Base-by-base conservation (phyloP, 306 rosid genomes). In the Pterocarpus santalinus region DNA sequence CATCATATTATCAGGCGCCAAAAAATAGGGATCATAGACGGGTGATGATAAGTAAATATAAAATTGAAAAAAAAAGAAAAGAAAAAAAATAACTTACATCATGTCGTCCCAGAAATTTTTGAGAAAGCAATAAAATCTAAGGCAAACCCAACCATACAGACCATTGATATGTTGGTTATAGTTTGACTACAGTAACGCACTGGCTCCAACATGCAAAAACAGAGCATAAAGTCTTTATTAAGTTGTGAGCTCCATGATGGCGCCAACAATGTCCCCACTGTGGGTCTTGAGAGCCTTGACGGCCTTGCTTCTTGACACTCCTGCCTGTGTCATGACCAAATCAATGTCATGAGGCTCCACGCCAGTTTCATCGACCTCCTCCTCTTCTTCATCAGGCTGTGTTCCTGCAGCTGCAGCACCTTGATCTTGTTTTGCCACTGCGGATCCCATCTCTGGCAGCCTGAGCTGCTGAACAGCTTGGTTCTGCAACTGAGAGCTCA, bases 401-500 rank as follows among this genome's bases (percentile, higher is more conserved):
- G 79, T 73, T 41, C 83, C 94, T 0, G 86, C 80, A 85, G 87
- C 88, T 5, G 91, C 43, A 0, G 87, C 83, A n/a, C 87, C 78
- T 44, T 73, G 84, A 51, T 91, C 97, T 49, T 93, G 84, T 82
- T 90, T 91, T 0, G 90, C 88, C 70, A 83, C 85, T 72, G 82
- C 87, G 16, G 97, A 85, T 69, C 89, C 90, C 87, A 89, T 76
- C 71, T 91, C 98, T 10, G 92, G 97, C 93, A 90, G 89, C 86
- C 91, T 93, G 84, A 93, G 91, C 88, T 93, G 98, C 86, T 91
- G 97, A 13, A 97, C 97, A 46, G 98, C 97, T 85, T 91, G 97
- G 1, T 92, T 85, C 89, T 93, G 98, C 88, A 93, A 68, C 84
- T 93, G 98, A 72, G 98, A 90, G 86, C 94, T 93, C 86, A 93